These are phyloP conservation scores for Boletellus sp. DNA, from an alignment of 768 basidiomycete species.

Conservation along the genomic window DNA sequence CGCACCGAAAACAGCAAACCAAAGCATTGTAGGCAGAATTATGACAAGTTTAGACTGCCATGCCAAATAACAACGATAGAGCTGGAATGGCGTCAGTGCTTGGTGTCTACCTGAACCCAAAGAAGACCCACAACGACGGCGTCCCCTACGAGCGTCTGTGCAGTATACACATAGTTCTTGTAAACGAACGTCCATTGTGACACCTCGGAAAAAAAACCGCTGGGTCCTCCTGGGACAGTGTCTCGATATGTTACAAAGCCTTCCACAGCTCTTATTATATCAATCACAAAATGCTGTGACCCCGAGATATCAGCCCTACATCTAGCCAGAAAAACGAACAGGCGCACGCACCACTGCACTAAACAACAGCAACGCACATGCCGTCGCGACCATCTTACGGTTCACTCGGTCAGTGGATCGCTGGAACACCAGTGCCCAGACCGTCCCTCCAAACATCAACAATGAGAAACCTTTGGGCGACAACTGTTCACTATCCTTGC, in stretches of 20 bases:
- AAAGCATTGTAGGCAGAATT: conserved; percentile 22
- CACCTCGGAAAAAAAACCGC: conserved; percentile 19
- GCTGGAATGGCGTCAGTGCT: neutral
- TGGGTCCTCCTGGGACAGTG: conserved; percentile 17
- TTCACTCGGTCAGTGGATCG: conserved; percentile 9
- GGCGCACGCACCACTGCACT: conserved; percentile 21
- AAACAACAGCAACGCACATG: conserved; percentile 19
- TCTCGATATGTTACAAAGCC: conserved; percentile 23
- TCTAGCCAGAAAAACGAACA: neutral
- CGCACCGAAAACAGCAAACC: conserved; percentile 23
- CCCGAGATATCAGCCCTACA: neutral
- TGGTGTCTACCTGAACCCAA: neutral
- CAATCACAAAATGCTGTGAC: conserved; percentile 15
- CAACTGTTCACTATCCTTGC: neutral
- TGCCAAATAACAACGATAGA: conserved; percentile 23
- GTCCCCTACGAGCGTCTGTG: conserved; percentile 24
- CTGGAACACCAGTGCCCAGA: conserved; percentile 16
- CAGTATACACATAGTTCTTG: conserved; percentile 14
- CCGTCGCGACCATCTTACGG: conserved; percentile 11
- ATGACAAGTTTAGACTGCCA: conserved; percentile 25
- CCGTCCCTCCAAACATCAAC: conserved; percentile 27
- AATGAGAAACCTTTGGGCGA: conserved; percentile 25
- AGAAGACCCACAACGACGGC: conserved; percentile 20
- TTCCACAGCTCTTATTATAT: conserved; percentile 13
- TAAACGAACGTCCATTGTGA: conserved; percentile 24